Evolutionary conservation across 208 protist genomes (phyloP).

Genomic region (Leishmania mexicana): DNA sequence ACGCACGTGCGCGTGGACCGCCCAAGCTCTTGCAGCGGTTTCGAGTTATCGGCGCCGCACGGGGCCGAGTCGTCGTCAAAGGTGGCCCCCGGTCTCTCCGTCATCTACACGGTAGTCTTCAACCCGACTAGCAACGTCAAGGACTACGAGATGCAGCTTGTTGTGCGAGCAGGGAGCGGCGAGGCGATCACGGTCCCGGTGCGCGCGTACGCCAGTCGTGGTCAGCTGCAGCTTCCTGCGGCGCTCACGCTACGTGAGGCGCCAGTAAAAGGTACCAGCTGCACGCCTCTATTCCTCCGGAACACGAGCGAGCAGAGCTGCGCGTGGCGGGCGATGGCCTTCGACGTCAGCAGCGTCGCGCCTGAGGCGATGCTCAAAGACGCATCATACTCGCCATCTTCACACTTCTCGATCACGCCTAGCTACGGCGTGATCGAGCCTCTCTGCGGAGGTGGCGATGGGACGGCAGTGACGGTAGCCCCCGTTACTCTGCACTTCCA

Average conservation of each 20-base stretch:
- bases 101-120: constrained; percentile 88
- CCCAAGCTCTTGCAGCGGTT: constrained; percentile 63
- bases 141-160: constrained; percentile 88
- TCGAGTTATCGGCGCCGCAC: constrained; percentile 68
- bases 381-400: constrained; percentile 55
- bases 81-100: constrained; percentile 90
- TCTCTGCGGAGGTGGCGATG: constrained; percentile 37
- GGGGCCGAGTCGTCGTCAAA: constrained; percentile 64
- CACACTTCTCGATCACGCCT: constrained; percentile 63
- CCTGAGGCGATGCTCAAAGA: neutral
- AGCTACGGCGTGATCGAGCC: constrained; percentile 65
- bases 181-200: constrained; percentile 87
- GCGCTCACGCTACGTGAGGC: constrained; percentile 59
- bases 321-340: constrained; percentile 60
- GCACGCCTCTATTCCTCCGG: constrained; percentile 88
- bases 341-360: constrained; percentile 16
- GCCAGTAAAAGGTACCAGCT: constrained; percentile 72
- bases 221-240: constrained; percentile 81
- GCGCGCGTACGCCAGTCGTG: constrained; percentile 80
- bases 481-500: constrained; percentile 35
- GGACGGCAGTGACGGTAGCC: constrained; percentile 35
- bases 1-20: constrained; percentile 85
- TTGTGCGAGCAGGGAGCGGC: constrained; percentile 85
- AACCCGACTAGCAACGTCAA: constrained; percentile 57
- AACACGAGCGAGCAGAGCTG: constrained; percentile 74